Base-by-base conservation (phyloP, 2,329 filamentous ascomycete genomes). In the Didymella arachidicola region DNA sequence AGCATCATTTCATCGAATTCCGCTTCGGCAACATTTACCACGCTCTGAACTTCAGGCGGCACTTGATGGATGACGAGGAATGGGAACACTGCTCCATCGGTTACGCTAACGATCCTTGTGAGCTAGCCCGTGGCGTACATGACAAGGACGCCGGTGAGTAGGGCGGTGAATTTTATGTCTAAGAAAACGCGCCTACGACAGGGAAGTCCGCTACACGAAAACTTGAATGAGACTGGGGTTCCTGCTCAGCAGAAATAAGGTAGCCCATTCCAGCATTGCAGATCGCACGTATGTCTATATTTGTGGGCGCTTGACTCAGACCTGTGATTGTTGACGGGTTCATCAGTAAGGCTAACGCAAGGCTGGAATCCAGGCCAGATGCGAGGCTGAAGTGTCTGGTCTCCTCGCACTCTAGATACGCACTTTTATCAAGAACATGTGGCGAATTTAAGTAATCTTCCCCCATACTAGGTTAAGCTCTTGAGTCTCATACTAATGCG, bases 11-110 rank as follows among this genome's bases (percentile, higher is more conserved):
- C 30, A 76, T 82, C n/a, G 72, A 77, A 29, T 83, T 83, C 64
- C 79, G 81, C 8, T 83, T 84, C 67, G 76, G 73, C 42, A 80
- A 75, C 60, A 80, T 83, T 56, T 72, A 75, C 25, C 71, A 83
- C 52, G 81, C 82, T 0, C 74, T 81, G 16, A 72, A 71, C 19
- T 83, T 84, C 73, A 79, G 77, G 54, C 69, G 72, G 2, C 57
- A 70, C 25, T 68, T 84, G 12, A 55, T 71, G 42, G 72, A 75
- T 18, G 72, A 80, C 38, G 70, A 79, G 25, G 77, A 80, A 2
- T 84, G 79, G 79, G 79, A 82, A 61, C 74, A 77, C 18, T 81
- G 80, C 68, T 79, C 73, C 19, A 73, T 82, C 50, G 62, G 69
- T 18, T 82, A 78, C 59, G 77, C 71, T 2, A 54, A 72, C 29